Evolutionary conservation across 2,329 filamentous ascomycete genomes (phyloP), one percentile per base, ranked within the genome.

Genomic region (Verticillium tricorpus): DNA sequence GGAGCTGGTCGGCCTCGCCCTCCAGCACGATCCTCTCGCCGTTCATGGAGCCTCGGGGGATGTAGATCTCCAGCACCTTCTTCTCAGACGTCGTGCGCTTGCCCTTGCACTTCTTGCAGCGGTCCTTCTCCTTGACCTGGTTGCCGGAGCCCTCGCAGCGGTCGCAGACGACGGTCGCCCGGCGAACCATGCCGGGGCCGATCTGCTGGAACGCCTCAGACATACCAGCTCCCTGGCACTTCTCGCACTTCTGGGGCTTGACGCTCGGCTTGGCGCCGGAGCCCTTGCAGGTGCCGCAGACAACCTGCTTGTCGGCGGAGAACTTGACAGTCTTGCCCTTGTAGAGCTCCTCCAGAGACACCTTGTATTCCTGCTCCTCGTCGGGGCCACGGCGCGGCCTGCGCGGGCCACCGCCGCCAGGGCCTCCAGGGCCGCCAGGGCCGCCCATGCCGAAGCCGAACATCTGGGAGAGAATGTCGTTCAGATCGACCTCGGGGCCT

Each of bases 241-340:
- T 87, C 62, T 92, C 88, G 77, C 95, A 99, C 63, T 88, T 82
- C 68, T 91, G 86, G 58, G 90, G 81, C 80, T 95, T 96, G 60
- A 92, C 90, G 78, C 93, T 96, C 64, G 96, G 91, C 77, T 96
- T 97, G 66, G 91, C 95, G 50, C 95, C 95, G 56, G 84, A 87
- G 55, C 95, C 95, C 73, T 93, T 94, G 81, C 95, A 99, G 69
- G 88, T 84, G 63, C 84, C 84, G 78, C 95, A 99, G 64, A 97
- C 82, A 64, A 97, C 85, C 72, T 97, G 94, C 81, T 98, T 98
- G 71, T 93, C 96, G 71, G 91, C 95, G 9, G 92, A 89, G 74
- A 99, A 97, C 78, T 96, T 95, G 72, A 96, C 95, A 1, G 95
- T 97, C 83, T 98, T 97, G 70, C 95, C 95, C 79, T 96, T 97